Conservation (phyloP, 768 basidiomycete species). For the Suillus brevipes region DNA sequence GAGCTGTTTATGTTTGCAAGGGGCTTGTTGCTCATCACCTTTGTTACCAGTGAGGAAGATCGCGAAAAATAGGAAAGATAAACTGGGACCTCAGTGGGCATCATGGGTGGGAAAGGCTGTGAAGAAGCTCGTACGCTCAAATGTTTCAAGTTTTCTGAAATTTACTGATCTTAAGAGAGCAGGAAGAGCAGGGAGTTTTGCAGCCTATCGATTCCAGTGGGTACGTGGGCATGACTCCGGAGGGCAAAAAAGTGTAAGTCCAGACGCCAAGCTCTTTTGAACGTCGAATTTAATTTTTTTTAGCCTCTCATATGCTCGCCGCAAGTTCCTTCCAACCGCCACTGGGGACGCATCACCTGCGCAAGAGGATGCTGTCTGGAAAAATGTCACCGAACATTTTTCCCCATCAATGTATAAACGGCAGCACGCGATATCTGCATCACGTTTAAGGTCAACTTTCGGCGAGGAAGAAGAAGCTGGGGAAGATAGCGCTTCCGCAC, state of each 20-base stretch:
- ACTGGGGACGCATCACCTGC: constrained; percentile 25
- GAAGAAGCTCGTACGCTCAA: constrained; percentile 40
- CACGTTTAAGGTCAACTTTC: constrained; percentile 7
- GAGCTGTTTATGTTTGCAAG: constrained; percentile 6
- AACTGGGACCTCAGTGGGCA: constrained; percentile 49
- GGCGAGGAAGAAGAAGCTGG: constrained; percentile 7
- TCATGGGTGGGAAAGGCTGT: constrained; percentile 49
- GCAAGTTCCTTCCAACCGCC: constrained; percentile 29
- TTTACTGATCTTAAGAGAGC: not conserved
- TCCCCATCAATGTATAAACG: constrained; percentile 22
- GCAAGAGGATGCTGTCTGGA: constrained; percentile 41
- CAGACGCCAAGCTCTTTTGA: not conserved
- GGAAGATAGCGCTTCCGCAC: constrained; percentile 13
- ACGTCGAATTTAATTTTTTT: not conserved
- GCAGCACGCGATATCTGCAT: constrained; percentile 1
- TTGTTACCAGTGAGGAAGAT: constrained; percentile 43
- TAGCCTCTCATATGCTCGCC: constrained; percentile 38
- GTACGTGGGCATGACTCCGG: constrained; percentile 41
- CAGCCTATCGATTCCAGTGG: constrained; percentile 36
- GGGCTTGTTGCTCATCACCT: not conserved
- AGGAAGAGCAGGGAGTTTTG: constrained; percentile 49
- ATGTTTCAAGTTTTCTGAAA: not conserved
- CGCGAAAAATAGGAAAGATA: constrained; percentile 44
- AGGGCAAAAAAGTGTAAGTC: constrained; percentile 48
- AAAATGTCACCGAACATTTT: constrained; percentile 34